phyloP scores from a whole-genome alignment of 106 monocot genomes.

The Vanilla planifolia region DNA sequence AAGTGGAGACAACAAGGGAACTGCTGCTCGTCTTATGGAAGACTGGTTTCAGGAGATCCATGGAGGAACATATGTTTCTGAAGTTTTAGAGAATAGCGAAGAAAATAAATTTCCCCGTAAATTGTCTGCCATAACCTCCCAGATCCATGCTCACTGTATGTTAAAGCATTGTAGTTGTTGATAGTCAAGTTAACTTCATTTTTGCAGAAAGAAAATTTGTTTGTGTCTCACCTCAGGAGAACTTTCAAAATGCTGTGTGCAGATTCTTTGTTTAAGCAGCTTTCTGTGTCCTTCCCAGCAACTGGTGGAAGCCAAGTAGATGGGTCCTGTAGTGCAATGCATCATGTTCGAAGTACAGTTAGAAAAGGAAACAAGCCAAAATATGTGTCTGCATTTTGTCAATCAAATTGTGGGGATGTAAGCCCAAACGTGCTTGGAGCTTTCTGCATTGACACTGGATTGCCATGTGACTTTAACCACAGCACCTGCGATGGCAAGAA shows the following conservation, averaged over 20 bases:
- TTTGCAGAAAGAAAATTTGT: not conserved
- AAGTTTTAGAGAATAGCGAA: constrained; percentile 12
- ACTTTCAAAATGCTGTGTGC: constrained; percentile 9
- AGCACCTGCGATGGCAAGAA: constrained; percentile 95
- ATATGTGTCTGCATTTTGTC: constrained; percentile 93
- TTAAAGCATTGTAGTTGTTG: constrained; percentile 1
- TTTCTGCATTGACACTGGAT: constrained; percentile 84
- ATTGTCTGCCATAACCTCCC: constrained; percentile 49
- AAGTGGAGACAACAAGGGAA: constrained; percentile 97
- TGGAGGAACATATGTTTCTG: constrained; percentile 12
- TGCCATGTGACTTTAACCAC: constrained; percentile 89
- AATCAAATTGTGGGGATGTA: constrained; percentile 94
- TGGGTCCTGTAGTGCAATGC: constrained; percentile 30
- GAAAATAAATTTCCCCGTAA: constrained; percentile 27
- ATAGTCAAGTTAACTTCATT: not conserved
- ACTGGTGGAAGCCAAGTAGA: constrained; percentile 55
- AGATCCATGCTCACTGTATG: constrained; percentile 41
- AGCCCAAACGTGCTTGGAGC: constrained; percentile 92
- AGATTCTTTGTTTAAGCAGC: constrained; percentile 38
- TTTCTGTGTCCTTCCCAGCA: constrained; percentile 65
- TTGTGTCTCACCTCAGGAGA: not conserved
- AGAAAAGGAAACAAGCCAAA: constrained; percentile 36
- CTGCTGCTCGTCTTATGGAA: constrained; percentile 96
- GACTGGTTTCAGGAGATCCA: constrained; percentile 60
- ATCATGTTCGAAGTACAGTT: constrained; percentile 41